These are phyloP conservation scores for Sporothrix sp. DNA, from an alignment of 2,329 filamentous ascomycete species.

Conservation along the genomic window DNA sequence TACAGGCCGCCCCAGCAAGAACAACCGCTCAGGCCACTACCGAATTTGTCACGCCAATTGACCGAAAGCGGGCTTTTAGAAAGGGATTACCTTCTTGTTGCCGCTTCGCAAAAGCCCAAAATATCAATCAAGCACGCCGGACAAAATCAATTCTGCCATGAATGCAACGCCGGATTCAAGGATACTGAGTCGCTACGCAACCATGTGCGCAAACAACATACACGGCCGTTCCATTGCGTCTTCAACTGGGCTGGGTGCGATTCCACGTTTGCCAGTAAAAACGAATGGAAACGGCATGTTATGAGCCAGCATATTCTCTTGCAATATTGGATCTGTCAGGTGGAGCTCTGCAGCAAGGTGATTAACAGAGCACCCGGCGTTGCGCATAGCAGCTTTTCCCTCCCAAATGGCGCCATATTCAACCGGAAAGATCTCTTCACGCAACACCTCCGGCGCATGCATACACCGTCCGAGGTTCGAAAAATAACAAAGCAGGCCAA, in stretches of 20 bases:
- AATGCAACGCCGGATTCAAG: conserved; percentile 35
- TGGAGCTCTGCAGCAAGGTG: conserved; percentile 43
- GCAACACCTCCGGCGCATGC: conserved; percentile 82
- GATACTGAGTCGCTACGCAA: conserved; percentile 36
- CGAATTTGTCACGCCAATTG: conserved; percentile 2
- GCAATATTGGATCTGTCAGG: conserved; percentile 66
- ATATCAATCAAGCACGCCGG: conserved; percentile 17
- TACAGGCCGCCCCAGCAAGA: background rate
- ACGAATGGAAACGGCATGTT: conserved; percentile 93
- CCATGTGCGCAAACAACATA: conserved; percentile 44
- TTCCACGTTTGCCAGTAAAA: conserved; percentile 69
- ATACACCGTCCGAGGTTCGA: conserved; percentile 43
- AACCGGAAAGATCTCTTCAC: conserved; percentile 90
- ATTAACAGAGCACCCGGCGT: conserved; percentile 15
- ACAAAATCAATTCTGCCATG: conserved; percentile 24
- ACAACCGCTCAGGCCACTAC: background rate
- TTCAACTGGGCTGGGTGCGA: conserved; percentile 69
- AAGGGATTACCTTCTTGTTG: conserved; percentile 10
- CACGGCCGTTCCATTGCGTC: conserved; percentile 62
- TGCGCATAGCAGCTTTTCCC: conserved; percentile 15
- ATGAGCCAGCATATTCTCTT: conserved; percentile 70
- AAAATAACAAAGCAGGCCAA: conserved; percentile 26
- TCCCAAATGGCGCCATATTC: conserved; percentile 56
- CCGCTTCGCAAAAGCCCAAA: conserved; percentile 17
- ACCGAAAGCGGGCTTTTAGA: conserved; percentile 4